A percentile compares a stretch with the other conserved stretches of the same genome.
phyloP scores from a whole-genome alignment of 2,329 filamentous ascomycete species.

The Calonectria henricotiae region DNA sequence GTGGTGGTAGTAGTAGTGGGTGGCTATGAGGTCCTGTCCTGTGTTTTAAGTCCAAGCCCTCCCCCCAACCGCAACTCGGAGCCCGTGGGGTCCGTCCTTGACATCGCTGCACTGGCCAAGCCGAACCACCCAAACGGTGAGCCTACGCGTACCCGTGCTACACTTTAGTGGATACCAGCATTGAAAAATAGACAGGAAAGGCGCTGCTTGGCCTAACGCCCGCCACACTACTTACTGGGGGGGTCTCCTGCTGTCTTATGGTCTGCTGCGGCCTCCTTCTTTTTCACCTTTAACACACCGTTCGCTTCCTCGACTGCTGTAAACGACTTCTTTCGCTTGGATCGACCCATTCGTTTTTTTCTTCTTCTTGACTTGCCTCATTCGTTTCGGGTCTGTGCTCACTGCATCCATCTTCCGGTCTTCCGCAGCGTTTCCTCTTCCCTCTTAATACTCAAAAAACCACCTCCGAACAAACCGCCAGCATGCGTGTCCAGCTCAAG shows the following conservation, averaged over 20 bases:
- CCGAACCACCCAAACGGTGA: slow-evolving; percentile 12
- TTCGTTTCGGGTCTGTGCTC: slow-evolving; percentile 15
- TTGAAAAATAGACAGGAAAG: slow-evolving; percentile 20
- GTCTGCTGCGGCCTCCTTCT: slow-evolving; percentile 37
- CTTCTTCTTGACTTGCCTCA: slow-evolving; percentile 5
- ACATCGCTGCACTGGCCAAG: slow-evolving; percentile 11
- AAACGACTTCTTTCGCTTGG: slow-evolving; percentile 24
- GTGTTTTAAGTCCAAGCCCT: slow-evolving; percentile 1
- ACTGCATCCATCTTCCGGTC: not conserved
- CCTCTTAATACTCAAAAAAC: not conserved
- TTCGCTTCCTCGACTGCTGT: slow-evolving; percentile 31
- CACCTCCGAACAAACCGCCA: slow-evolving; percentile 32
- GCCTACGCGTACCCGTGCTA: slow-evolving; percentile 30
- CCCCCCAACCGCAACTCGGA: slow-evolving; percentile 3
- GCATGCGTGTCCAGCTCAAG: slow-evolving; percentile 51
- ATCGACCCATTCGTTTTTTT: slow-evolving; percentile 26
- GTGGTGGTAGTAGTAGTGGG: too few species aligned
- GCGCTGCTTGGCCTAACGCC: slow-evolving; percentile 22
- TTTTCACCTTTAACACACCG: slow-evolving; percentile 24
- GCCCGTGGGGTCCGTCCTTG: slow-evolving; percentile 14
- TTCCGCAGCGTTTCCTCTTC: slow-evolving; percentile 1
- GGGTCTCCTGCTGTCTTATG: slow-evolving; percentile 29
- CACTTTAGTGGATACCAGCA: slow-evolving; percentile 30
- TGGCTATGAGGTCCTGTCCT: not conserved
- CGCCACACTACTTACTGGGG: slow-evolving; percentile 18